Percentiles rank a stretch among this genome's conserved stretches.
Evolutionary conservation across 345 rosid genomes (phyloP).

Genomic region (Arabidopsis thaliana): TAIR10.1 NC_003076.8:2548501-2549000

Average conservation of each 20-base stretch:
- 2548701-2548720: conserved; percentile 52
- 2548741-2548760: conserved; percentile 49
- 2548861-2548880: not conserved
- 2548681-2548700: conserved; percentile 34
- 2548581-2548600: conserved; percentile 37
- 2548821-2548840: not conserved
- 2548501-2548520: conserved; percentile 4
- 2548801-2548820: conserved; percentile 23
- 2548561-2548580: conserved; percentile 4
- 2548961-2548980: too few species aligned
- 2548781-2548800: conserved; percentile 51
- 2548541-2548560: conserved; percentile 12
- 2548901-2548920: too few species aligned
- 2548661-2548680: conserved; percentile 21
- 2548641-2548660: conserved; percentile 33
- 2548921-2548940: too few species aligned
- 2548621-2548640: conserved; percentile 47
- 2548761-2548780: conserved; percentile 51
- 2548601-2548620: conserved; percentile 46
- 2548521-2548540: conserved; percentile 9
- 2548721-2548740: conserved; percentile 38
- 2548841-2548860: conserved; percentile 30
- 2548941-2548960: too few species aligned
- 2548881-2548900: not conserved
- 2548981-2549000: too few species aligned